Evolutionary conservation across 73 alveolate species (phyloP).

Genomic region (Paramecium sonneborni): DNA sequence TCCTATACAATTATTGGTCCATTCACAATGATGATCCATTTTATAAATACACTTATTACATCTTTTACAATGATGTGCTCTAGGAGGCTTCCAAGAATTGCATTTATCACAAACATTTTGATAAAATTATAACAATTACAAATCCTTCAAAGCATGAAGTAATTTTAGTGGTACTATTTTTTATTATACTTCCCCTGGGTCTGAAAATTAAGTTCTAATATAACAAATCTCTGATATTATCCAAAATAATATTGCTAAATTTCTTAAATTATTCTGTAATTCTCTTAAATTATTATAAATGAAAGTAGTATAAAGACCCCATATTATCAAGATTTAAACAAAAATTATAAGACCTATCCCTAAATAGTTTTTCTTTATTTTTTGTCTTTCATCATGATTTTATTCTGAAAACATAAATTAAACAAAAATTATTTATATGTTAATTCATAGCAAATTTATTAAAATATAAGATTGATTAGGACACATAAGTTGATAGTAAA

Average conservation of each 20-base stretch:
- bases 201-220: not conserved
- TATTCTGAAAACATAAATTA: no score
- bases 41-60: constrained; percentile 77
- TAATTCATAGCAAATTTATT: not conserved
- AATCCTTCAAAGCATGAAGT: not conserved
- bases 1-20: constrained; percentile 88
- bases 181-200: not conserved
- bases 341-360: not conserved
- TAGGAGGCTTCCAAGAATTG: constrained; percentile 78
- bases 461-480: not conserved
- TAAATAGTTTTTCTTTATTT: not conserved
- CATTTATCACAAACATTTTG: constrained; percentile 61
- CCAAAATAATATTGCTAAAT: not conserved
- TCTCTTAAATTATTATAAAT: not conserved
- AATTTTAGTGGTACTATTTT: not conserved
- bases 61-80: constrained; percentile 84
- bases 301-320: not conserved
- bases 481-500: not conserved
- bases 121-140: no score
- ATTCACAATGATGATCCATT: constrained; percentile 91
- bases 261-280: not conserved
- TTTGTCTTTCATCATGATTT: not conserved
- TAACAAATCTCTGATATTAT: not conserved
- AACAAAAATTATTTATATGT: not conserved
- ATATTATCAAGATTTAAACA: not conserved